These are phyloP conservation scores for Diaporthe eres DNA, from an alignment of 2,329 filamentous ascomycete species.

Conservation along the genomic window DNA sequence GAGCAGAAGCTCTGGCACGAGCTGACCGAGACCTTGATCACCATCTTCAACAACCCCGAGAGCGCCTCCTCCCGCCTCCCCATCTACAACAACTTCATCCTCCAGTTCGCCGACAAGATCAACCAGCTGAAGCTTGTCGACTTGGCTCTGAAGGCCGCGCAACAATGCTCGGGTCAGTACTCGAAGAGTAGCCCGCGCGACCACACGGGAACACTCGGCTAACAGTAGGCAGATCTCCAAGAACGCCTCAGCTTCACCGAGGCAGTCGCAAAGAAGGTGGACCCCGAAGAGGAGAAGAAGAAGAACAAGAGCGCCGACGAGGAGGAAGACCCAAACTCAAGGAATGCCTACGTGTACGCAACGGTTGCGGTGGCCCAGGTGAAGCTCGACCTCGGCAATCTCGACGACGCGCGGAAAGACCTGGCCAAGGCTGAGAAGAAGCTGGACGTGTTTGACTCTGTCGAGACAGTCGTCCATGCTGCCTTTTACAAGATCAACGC, in stretches of 20 bases:
- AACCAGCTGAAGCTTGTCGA: constrained; percentile 98
- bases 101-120: constrained; percentile 98
- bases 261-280: constrained; percentile 86
- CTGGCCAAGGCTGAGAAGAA: constrained; percentile 90
- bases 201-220: constrained; percentile 2
- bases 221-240: constrained; percentile 75
- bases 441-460: constrained; percentile 91
- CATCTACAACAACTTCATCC: constrained; percentile 95
- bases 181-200: background rate
- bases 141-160: constrained; percentile 87
- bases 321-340: constrained; percentile 64
- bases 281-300: constrained; percentile 76
- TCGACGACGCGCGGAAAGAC: constrained; percentile 87
- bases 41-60: constrained; percentile 87
- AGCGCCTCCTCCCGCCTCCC: constrained; percentile 88
- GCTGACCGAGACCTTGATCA: constrained; percentile 88
- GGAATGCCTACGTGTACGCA: constrained; percentile 96
- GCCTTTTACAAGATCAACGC: constrained; percentile 97
- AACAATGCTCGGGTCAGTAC: constrained; percentile 81
- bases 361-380: constrained; percentile 90
- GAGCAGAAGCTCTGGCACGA: constrained; percentile 99
- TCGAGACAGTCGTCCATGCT: constrained; percentile 95
- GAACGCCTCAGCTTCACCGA: constrained; percentile 90
- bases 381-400: constrained; percentile 83
- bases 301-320: constrained; percentile 42